These are phyloP conservation scores for Ceratobasidium sp. DNA, from an alignment of 1,284 basidiomycete genomes.

Conservation along the genomic window DNA sequence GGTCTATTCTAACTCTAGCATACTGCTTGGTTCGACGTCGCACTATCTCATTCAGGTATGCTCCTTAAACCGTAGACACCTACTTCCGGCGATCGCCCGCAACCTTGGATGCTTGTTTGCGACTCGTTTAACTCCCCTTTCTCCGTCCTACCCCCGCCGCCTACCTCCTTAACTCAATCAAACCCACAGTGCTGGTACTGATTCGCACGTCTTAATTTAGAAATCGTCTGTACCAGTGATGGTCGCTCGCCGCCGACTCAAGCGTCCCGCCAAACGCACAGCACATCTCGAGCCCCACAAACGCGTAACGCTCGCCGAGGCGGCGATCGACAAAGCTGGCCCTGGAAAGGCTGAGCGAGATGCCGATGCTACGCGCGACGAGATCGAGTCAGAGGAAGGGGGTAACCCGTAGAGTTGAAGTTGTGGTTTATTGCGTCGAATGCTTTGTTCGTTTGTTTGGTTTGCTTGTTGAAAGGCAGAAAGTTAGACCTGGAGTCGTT, in stretches of 20 bases:
- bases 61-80: background rate
- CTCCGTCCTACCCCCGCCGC: background rate
- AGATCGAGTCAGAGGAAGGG: constrained; percentile 73
- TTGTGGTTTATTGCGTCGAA: constrained; percentile 48
- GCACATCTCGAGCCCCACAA: constrained; percentile 75
- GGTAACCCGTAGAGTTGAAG: constrained; percentile 47
- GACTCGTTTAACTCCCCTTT: background rate
- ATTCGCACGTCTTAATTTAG: constrained; percentile 56
- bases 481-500: background rate
- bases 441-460: background rate
- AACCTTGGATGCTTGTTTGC: too few relatives aligned
- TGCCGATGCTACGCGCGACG: constrained; percentile 76
- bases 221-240: constrained; percentile 93
- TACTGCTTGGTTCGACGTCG: constrained; percentile 95
- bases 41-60: constrained; percentile 92
- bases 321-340: constrained; percentile 82
- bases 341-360: constrained; percentile 76
- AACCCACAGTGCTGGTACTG: constrained; percentile 11
- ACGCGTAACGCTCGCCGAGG: constrained; percentile 88
- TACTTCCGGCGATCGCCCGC: too few relatives aligned
- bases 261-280: constrained; percentile 74
- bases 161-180: constrained; percentile 9
- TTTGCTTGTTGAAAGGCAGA: background rate
- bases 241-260: constrained; percentile 87
- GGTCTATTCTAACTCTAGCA: constrained; percentile 64